Evolutionary conservation across 2,329 filamentous ascomycete species (phyloP).

Genomic region (Aspergillus sp.): DNA sequence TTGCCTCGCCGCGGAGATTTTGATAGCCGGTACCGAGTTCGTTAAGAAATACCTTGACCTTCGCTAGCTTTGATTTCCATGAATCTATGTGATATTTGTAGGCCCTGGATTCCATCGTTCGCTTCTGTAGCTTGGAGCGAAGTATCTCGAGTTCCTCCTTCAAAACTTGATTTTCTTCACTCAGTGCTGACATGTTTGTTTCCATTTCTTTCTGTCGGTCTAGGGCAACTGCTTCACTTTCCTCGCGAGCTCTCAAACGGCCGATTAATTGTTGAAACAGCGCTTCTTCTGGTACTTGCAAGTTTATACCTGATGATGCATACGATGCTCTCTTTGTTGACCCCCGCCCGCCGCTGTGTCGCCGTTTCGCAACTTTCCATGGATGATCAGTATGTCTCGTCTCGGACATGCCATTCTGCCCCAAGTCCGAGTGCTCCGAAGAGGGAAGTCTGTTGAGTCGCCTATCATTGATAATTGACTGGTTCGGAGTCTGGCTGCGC

Average conservation of each 20-base stretch:
- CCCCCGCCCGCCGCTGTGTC: constrained; percentile 9
- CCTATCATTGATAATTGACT: neutral
- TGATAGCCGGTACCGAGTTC: constrained; percentile 37
- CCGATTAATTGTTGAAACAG: constrained; percentile 37
- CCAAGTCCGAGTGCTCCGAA: neutral
- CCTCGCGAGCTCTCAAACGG: constrained; percentile 35
- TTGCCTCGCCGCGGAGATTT: constrained; percentile 29
- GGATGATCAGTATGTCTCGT: constrained; percentile 1
- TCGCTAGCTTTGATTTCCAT: constrained; percentile 37
- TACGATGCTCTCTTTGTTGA: neutral
- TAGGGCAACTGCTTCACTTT: constrained; percentile 27
- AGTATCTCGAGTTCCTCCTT: constrained; percentile 23
- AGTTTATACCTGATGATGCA: neutral
- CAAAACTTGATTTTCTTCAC: constrained; percentile 30
- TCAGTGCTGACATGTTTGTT: constrained; percentile 22
- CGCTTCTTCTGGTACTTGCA: constrained; percentile 33
- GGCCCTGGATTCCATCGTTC: constrained; percentile 19
- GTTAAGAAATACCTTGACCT: constrained; percentile 33
- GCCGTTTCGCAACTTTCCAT: constrained; percentile 19
- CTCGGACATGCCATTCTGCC: neutral
- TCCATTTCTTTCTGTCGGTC: constrained; percentile 29
- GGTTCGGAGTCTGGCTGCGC: neutral
- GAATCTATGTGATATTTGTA: constrained; percentile 27
- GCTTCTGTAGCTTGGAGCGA: constrained; percentile 20
- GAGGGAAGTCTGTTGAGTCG: too few species aligned